Conservation (phyloP, 805 yeast species). For the Lachancea mirantina region DNA sequence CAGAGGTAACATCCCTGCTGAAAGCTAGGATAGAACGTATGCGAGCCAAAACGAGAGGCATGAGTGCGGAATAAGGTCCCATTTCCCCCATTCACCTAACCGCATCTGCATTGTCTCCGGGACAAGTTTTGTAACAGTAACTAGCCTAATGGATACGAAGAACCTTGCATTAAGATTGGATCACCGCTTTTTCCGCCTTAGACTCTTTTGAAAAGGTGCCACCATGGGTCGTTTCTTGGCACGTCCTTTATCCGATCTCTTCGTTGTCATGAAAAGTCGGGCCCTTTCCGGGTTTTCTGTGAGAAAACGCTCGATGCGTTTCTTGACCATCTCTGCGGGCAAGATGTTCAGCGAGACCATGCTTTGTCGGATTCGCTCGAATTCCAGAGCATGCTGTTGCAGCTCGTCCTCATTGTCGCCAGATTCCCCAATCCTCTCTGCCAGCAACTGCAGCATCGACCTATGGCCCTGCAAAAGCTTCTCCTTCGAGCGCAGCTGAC, state of each 20-base stretch:
- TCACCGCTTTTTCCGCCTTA: too few relatives aligned
- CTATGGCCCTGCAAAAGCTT: slow-evolving; percentile 5
- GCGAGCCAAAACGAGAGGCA: slow-evolving; percentile 52
- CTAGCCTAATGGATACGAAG: too few relatives aligned
- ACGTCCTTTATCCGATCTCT: too few relatives aligned
- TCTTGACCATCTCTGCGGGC: slow-evolving; percentile 5
- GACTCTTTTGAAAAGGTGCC: too few relatives aligned
- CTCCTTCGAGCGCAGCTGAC: slow-evolving; percentile 5
- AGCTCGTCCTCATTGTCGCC: not conserved
- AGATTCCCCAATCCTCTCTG: not conserved
- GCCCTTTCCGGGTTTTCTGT: too few relatives aligned
- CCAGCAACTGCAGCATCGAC: slow-evolving; percentile 2
- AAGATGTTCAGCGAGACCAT: slow-evolving; percentile 4
- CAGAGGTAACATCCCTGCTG: slow-evolving; percentile 79
- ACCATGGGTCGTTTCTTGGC: too few relatives aligned
- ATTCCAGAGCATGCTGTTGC: slow-evolving; percentile 1
- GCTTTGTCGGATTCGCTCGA: slow-evolving; percentile 1
- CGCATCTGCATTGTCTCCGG: too few relatives aligned
- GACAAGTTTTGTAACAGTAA: too few relatives aligned
- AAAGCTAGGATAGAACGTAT: slow-evolving; percentile 83
- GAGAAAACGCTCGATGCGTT: too few relatives aligned
- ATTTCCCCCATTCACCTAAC: too few relatives aligned
- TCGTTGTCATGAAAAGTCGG: too few relatives aligned
- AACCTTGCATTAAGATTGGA: too few relatives aligned
- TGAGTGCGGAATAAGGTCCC: slow-evolving; percentile 4